Evolutionary conservation across 805 yeast species (phyloP).

Genomic region (Wickerhamiella qilinensis): DNA sequence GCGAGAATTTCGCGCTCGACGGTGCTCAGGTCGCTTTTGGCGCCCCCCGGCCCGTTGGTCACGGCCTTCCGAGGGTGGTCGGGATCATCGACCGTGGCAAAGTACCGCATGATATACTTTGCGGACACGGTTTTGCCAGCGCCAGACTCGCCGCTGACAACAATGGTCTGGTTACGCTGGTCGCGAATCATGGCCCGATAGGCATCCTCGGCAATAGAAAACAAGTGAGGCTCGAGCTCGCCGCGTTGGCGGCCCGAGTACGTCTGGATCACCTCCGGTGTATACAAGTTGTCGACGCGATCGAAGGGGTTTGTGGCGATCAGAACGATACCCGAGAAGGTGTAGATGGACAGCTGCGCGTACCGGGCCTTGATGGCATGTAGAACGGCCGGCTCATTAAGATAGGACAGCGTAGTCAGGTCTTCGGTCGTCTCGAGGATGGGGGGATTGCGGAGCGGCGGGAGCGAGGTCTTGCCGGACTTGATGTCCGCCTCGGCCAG

Average conservation of each 20-base stretch:
- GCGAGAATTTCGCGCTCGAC: conserved; percentile 92
- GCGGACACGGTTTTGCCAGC: conserved; percentile 98
- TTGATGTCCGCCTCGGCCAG: conserved; percentile 17
- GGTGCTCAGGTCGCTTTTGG: conserved; percentile 55
- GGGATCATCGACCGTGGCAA: conserved; percentile 73
- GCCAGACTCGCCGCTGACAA: conserved; percentile 95
- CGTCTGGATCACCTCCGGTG: conserved; percentile 85
- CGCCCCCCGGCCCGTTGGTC: not conserved
- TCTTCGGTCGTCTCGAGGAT: conserved; percentile 88
- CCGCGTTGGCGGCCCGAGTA: conserved; percentile 88
- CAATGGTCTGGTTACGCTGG: conserved; percentile 79
- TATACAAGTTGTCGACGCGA: conserved; percentile 74
- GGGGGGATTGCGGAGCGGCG: conserved; percentile 74
- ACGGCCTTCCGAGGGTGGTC: conserved; percentile 17
- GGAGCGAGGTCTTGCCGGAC: conserved; percentile 40
- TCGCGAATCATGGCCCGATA: conserved; percentile 86
- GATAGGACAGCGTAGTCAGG: conserved; percentile 75
- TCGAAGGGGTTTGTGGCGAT: conserved; percentile 96
- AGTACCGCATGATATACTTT: conserved; percentile 91
- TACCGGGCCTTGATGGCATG: conserved; percentile 86
- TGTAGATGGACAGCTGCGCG: conserved; percentile 77
- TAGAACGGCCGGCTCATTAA: conserved; percentile 91
- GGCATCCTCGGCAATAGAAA: conserved; percentile 96
- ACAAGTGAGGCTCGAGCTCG: conserved; percentile 90
- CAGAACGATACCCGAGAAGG: conserved; percentile 91